Base-by-base conservation (phyloP, 805 yeast genomes). In the Hanseniaspora clermontiae region DNA sequence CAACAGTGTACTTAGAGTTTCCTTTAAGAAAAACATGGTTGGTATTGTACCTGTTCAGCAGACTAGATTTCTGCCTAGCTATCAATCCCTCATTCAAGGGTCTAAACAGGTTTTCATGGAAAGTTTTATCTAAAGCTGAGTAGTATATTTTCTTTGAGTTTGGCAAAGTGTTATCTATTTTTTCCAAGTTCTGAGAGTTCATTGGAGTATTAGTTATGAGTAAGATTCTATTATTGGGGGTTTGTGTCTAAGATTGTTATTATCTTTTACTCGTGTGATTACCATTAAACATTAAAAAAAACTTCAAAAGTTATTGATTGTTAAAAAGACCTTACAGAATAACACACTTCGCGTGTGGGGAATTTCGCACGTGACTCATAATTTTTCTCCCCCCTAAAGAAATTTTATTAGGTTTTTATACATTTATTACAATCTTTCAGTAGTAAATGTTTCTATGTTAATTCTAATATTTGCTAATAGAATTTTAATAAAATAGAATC, bases 31-130 rank as follows among this genome's bases (percentile, higher is more conserved):
- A 20, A 29, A 46, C 42, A 19, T 40, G 46, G 27, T 31, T 43
- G 5, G 49, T 53, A 31, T 53, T 53, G 24, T 53, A 53, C 34
- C 51, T 53, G 19, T 53, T 53, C 5, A 53, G 15, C n/a, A 53
- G 42, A 36, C 43, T 53, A 1, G 46, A 9, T 15, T 45, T 39
- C 39, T 53, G 57, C 46, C 57, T 53, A 8, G 48, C 29, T 11
- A 31, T 32, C 11, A 53, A 39, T 14, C 34, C 36, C 17, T 53
- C 57, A 36, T 45, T 53, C 17, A 53, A 32, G 2, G 57, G 57
- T 20, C 32, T 53, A 40, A 53, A 53, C 14, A 53, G 40, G 12
- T 53, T 46, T 37, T 53, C 57, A 39, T 53, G 57, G 5, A 53
- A 27, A 3, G 42, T n/a, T 20, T 39, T 53, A 27, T 53, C 57